A percentile compares a stretch with the other conserved stretches of the same genome.
These are phyloP conservation scores for Polytrichum commune DNA, from an alignment of 225 moss, liverwort and hornwort species.

Conservation along the genomic window DNA sequence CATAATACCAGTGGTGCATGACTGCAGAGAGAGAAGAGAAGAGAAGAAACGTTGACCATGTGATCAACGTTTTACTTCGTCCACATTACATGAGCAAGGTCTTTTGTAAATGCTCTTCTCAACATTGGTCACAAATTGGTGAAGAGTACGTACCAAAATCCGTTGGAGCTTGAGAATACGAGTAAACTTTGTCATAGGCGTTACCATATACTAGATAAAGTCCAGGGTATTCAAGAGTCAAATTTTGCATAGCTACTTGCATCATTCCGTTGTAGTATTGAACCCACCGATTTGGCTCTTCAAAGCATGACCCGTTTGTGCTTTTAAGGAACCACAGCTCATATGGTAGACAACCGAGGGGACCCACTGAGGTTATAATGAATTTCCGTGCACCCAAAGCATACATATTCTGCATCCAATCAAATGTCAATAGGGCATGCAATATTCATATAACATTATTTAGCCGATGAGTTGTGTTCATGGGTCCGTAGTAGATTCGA, in stretches of 20 bases:
- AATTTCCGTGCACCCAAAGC: slow-evolving; percentile 43
- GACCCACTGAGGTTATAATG: slow-evolving; percentile 36
- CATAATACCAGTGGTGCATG: too few relatives aligned
- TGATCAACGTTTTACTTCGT: too few relatives aligned
- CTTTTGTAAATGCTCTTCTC: too few relatives aligned
- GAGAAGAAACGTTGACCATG: too few relatives aligned
- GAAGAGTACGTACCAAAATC: slow-evolving; percentile 23
- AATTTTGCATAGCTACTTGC: slow-evolving; percentile 21
- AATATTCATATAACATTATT: too few relatives aligned
- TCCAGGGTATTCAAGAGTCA: slow-evolving; percentile 1
- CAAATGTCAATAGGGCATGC: too few relatives aligned
- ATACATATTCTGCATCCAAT: slow-evolving; percentile 28
- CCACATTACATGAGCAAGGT: too few relatives aligned
- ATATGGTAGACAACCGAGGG: slow-evolving; percentile 43
- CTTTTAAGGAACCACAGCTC: slow-evolving; percentile 38
- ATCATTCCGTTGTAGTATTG: slow-evolving; percentile 33
- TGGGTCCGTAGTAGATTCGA: too few relatives aligned
- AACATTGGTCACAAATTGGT: neutral
- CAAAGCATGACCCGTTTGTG: slow-evolving; percentile 26
- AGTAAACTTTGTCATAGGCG: slow-evolving; percentile 51
- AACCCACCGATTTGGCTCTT: slow-evolving; percentile 43
- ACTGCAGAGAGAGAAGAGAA: too few relatives aligned
- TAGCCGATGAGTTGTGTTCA: too few relatives aligned
- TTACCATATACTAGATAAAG: slow-evolving; percentile 45
- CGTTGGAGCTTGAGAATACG: slow-evolving; percentile 29